Base-by-base conservation (phyloP, 495 filamentous ascomycete genomes). In the Lepidopterella palustris region DNA sequence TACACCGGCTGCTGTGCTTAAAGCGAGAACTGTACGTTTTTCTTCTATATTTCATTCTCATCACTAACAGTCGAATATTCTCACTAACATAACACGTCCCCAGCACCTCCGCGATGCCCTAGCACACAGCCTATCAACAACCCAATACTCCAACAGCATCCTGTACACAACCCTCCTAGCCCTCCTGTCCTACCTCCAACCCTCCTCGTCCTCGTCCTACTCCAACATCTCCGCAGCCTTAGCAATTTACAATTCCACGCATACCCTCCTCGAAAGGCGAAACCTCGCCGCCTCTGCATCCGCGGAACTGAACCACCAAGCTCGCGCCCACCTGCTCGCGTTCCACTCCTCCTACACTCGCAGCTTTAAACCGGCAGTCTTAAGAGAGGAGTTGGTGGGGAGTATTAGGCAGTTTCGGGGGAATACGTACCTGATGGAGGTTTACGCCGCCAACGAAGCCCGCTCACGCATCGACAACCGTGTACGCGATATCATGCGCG, bases 361-460 rank as follows among this genome's bases (percentile, higher is more conserved):
- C 29, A 76, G 82, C 5, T 87, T 87, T 73, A 83, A 82, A 61
- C 86, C 88, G 10, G 69, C 78, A 1, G 70, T 79, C 21, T 68
- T 96, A 52, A 86, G 87, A 35, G 67, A 75, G 20, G 68, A 81
- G 3, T 76, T 96, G 2, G 62, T 73, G 5, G 68, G 80, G 26
- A 85, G 84, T 60, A 71, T 93, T 28, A 53, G 59, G 3, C 64
- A 75, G 10, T 95, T 87, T 71, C 90, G 90, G 0, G 74, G 79
- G 27, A 96, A 96, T 75, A 89, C 86, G 1, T 79, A 90, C 32
- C 86, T 96, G 61, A 79, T 92, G 52, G 74, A 80, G 15, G 75
- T 92, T 13, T 86, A 85, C 69, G 76, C 80, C 9, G 59, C 48
- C 0, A 68, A 68, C 23, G 64, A 71, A 55, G 28, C 50, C 10